These are phyloP conservation scores for Trichophyton verrucosum DNA, from an alignment of 2,329 filamentous ascomycete species.

Conservation along the genomic window DNA sequence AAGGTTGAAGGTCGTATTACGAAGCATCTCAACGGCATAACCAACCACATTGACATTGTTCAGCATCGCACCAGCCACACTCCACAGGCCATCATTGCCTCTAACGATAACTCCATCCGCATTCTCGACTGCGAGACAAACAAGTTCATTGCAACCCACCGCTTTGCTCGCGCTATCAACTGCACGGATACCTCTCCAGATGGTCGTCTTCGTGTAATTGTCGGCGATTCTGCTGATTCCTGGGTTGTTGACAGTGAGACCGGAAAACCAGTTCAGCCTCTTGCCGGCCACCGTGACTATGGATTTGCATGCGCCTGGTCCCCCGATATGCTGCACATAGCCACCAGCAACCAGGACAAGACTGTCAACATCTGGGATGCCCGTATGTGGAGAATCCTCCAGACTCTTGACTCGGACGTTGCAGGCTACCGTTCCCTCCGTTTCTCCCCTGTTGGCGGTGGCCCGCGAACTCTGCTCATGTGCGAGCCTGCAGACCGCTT, in stretches of 20 bases:
- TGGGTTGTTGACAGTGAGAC: conserved; percentile 34
- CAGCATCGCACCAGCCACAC: conserved; percentile 35
- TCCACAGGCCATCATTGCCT: conserved; percentile 43
- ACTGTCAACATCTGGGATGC: conserved; percentile 37
- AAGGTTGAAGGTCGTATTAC: conserved; percentile 38
- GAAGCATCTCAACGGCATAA: conserved; percentile 41
- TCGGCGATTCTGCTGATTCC: conserved; percentile 33
- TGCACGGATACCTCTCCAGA: conserved; percentile 35
- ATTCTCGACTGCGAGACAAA: conserved; percentile 41
- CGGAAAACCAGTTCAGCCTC: conserved; percentile 27
- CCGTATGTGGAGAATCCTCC: conserved; percentile 29
- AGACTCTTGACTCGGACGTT: conserved; percentile 33
- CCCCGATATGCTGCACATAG: conserved; percentile 36
- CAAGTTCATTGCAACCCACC: conserved; percentile 27
- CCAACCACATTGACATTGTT: conserved; percentile 47
- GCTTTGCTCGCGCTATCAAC: conserved; percentile 31
- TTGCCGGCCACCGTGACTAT: conserved; percentile 32
- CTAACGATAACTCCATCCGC: conserved; percentile 45
- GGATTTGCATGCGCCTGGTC: conserved; percentile 38
- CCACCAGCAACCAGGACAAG: conserved; percentile 36
- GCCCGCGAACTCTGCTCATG: conserved; percentile 31
- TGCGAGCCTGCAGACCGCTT: conserved; percentile 35
- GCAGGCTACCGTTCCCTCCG: conserved; percentile 33
- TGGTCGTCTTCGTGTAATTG: conserved; percentile 32
- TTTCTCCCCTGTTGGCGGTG: conserved; percentile 34